Evolutionary conservation across 2,329 filamentous ascomycete genomes (phyloP), one percentile per base, ranked within the genome.

Genomic region (Ilyonectria sp.): DNA sequence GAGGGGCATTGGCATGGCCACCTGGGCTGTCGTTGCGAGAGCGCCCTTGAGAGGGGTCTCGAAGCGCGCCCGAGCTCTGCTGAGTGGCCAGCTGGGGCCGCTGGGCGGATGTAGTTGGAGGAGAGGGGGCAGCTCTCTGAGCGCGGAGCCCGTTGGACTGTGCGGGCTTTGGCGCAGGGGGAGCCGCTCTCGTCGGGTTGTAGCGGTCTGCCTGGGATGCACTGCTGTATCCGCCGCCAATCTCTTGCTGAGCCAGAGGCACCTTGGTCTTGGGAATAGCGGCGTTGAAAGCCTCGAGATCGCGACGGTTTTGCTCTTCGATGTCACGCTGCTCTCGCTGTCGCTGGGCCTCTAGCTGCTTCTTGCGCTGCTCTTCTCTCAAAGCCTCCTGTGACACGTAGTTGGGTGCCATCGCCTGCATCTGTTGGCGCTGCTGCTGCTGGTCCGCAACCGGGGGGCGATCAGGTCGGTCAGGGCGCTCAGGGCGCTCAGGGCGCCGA

Each of bases 251-350:
- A 35, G 95, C 94, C 71, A 96, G 77, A 2, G 94, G 93, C 11
- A 91, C 83, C 78, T 93, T 94, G 70, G 88, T 91, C 84, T 97
- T 93, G 35, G 94, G 95, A 67, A 98, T 83, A 26, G 93, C 94
- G 40, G 94, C 93, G 80, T 98, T 97, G 81, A 97, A 98, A 19
- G 91, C 93, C 78, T 96, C 94, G 73, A 93, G 86, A 58, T 97
- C 94, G 71, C 92, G 89, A 61, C 93, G 88, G 60, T 88, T 88
- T 75, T 91, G 89, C 74, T 94, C 92, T 70, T 90, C 89, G 2
- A 86, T 83, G 70, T 91, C 88, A 47, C 84, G 82, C 69, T 86
- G 83, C 49, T 75, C 73, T 64, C 74, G 73, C 54, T 89, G 85
- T 35, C 84, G 82, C 72, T 91, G 89, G 35, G 87, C 83, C 71